phyloP scores from a whole-genome alignment of 495 filamentous ascomycete species.

The Neurospora hispaniola region DNA sequence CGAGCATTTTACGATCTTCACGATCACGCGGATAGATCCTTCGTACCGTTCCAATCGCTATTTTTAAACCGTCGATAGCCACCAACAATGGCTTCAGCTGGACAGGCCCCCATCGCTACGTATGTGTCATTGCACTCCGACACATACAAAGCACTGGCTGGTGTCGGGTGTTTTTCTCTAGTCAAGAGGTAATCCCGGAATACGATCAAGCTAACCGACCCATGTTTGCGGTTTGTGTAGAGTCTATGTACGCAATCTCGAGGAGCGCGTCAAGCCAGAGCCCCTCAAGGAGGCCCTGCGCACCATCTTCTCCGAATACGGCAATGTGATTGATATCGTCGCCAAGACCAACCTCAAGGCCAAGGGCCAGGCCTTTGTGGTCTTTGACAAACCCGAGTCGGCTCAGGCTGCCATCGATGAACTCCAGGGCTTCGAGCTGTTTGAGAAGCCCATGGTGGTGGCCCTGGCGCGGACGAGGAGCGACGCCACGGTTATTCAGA shows the following conservation, averaged over 20 bases:
- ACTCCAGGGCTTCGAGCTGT: slow-evolving; percentile 87
- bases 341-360: slow-evolving; percentile 86
- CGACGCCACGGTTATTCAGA: slow-evolving; percentile 71
- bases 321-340: slow-evolving; percentile 80
- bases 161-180: neutral
- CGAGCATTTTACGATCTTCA: neutral
- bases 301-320: slow-evolving; percentile 84
- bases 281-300: slow-evolving; percentile 61
- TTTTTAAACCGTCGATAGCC: neutral
- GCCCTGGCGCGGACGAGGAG: slow-evolving; percentile 77
- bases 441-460: slow-evolving; percentile 84
- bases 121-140: slow-evolving; percentile 60
- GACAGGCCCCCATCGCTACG: slow-evolving; percentile 38
- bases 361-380: slow-evolving; percentile 94
- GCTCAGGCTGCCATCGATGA: slow-evolving; percentile 77
- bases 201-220: slow-evolving; percentile 13
- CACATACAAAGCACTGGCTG: slow-evolving; percentile 32
- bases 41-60: neutral
- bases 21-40: neutral
- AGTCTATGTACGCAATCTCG: slow-evolving; percentile 77
- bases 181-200: neutral
- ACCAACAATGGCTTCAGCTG: slow-evolving; percentile 26
- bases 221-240: slow-evolving; percentile 19
- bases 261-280: slow-evolving; percentile 82
- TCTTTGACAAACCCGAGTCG: slow-evolving; percentile 70